Evolutionary conservation across 2,329 filamentous ascomycete genomes (phyloP).

Genomic region (Pestalotiopsis sp.): DNA sequence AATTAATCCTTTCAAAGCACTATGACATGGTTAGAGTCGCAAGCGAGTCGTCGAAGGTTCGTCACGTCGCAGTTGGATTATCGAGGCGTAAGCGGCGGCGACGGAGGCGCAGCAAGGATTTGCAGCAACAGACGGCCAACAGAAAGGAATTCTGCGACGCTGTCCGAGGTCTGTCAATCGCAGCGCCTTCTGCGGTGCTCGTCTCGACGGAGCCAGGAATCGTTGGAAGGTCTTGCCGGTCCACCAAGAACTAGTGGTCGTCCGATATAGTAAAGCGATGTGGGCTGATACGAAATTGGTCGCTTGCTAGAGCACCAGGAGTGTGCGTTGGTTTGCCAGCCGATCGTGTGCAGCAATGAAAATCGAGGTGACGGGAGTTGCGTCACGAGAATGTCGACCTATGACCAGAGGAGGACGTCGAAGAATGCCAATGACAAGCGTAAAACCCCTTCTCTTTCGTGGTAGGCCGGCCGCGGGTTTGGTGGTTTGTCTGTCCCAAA

Average conservation of each 20-base stretch:
- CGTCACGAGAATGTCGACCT: neutral
- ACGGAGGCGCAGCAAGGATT: constrained; percentile 9
- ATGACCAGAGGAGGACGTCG: neutral
- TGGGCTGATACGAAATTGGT: neutral
- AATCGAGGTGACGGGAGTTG: neutral
- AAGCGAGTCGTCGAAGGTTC: neutral
- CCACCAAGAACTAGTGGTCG: neutral
- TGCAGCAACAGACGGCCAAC: neutral
- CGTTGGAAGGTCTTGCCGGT: neutral
- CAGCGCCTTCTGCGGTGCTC: neutral
- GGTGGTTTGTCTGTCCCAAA: neutral
- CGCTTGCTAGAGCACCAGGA: neutral
- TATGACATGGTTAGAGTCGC: constrained; percentile 5
- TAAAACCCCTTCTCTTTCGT: neutral
- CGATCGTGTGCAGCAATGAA: neutral
- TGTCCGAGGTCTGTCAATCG: neutral
- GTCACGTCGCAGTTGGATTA: neutral
- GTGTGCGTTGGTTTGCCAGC: neutral
- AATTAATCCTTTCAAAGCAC: neutral
- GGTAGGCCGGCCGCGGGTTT: neutral
- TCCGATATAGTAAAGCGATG: neutral
- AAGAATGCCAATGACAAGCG: neutral
- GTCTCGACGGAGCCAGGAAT: neutral
- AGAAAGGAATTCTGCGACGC: neutral
- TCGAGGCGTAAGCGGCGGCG: neutral